Evolutionary conservation across 2,329 filamentous ascomycete species (phyloP).

Genomic region (Botryosphaeria dothidea): DNA sequence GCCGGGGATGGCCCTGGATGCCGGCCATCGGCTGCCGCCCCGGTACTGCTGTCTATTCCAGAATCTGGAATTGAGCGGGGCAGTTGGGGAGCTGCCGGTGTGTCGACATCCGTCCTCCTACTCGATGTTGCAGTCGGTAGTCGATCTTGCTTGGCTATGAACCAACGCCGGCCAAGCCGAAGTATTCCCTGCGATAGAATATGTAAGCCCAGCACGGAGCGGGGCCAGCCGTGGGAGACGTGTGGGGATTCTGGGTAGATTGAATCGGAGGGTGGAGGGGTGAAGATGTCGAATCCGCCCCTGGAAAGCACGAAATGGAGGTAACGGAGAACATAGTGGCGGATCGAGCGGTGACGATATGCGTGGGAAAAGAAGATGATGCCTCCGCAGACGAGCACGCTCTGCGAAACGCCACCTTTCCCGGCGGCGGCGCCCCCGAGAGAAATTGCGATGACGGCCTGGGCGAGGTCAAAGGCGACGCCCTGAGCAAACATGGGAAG

Average conservation of each 20-base stretch:
- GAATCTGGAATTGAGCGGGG: slow-evolving; percentile 45
- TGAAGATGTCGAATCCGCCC: slow-evolving; percentile 42
- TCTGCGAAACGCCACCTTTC: slow-evolving; percentile 68
- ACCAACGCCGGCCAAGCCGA: slow-evolving; percentile 60
- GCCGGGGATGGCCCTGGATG: slow-evolving; percentile 54
- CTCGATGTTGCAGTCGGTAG: slow-evolving; percentile 26
- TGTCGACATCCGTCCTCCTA: slow-evolving; percentile 61
- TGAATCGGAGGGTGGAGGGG: slow-evolving; percentile 38
- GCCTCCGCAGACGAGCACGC: slow-evolving; percentile 69
- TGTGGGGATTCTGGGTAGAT: slow-evolving; percentile 36
- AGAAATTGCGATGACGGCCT: slow-evolving; percentile 90
- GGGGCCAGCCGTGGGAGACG: slow-evolving; percentile 64
- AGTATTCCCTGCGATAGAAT: slow-evolving; percentile 74
- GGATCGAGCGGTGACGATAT: slow-evolving; percentile 17
- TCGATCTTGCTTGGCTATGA: slow-evolving; percentile 19
- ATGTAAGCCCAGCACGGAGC: slow-evolving; percentile 71
- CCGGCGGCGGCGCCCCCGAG: slow-evolving; percentile 78
- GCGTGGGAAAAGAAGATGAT: slow-evolving; percentile 59
- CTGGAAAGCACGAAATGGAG: slow-evolving; percentile 40
- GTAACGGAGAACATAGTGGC: slow-evolving; percentile 47
- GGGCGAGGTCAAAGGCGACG: slow-evolving; percentile 84
- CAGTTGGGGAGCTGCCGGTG: slow-evolving; percentile 39
- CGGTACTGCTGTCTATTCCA: slow-evolving; percentile 29
- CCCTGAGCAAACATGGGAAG: slow-evolving; percentile 86
- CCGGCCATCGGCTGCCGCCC: slow-evolving; percentile 47